These are phyloP conservation scores for Tolypocladium sp. DNA, from an alignment of 2,329 filamentous ascomycete species.

Conservation along the genomic window DNA sequence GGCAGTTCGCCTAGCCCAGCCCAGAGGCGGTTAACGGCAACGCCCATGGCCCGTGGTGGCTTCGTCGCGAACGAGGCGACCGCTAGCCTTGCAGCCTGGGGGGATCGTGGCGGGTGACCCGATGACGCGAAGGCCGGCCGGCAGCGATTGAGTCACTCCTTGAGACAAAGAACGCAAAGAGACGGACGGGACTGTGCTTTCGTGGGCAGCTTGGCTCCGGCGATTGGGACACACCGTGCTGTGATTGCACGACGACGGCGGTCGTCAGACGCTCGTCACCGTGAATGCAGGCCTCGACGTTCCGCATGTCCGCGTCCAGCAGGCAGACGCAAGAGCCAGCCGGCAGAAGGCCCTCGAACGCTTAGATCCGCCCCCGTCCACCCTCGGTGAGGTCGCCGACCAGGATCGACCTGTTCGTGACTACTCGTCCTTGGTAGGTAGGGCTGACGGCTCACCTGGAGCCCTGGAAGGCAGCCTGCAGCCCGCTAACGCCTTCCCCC, in stretches of 20 bases:
- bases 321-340: not conserved
- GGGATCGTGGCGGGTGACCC: not conserved
- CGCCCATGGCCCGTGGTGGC: not conserved
- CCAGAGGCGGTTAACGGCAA: not conserved
- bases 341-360: not conserved
- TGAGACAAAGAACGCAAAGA: not conserved
- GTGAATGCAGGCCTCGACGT: not conserved
- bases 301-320: not conserved
- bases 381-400: not conserved
- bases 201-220: not conserved
- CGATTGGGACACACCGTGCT: not conserved
- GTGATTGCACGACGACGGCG: not conserved
- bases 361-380: too few species aligned
- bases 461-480: not conserved
- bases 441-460: not conserved
- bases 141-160: not conserved
- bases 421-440: not conserved
- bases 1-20: constrained; percentile 1
- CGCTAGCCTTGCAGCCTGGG: not conserved
- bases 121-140: not conserved
- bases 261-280: not conserved
- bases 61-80: not conserved
- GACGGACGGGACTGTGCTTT: not conserved
- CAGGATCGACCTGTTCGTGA: not conserved
- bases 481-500: too few species aligned